Conservation (phyloP, 2,329 filamentous ascomycete genomes). For the Graphiopsis chlorocephala region DNA sequence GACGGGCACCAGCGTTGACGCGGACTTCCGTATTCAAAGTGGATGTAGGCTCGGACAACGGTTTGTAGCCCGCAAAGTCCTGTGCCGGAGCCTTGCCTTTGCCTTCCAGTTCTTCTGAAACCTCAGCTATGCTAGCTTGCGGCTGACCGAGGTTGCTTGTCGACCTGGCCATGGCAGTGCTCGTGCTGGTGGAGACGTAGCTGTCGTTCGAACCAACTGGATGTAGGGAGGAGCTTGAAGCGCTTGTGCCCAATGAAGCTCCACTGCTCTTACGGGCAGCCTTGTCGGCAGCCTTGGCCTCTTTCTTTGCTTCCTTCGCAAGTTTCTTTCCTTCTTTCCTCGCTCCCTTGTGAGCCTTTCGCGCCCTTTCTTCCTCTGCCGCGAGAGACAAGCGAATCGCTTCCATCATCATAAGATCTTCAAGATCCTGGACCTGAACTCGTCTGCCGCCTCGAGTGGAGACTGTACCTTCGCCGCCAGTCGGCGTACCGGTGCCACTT, state of each 20-base stretch:
- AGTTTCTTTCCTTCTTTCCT: slow-evolving; percentile 80
- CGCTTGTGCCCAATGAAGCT: slow-evolving; percentile 41
- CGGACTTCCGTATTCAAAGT: slow-evolving; percentile 37
- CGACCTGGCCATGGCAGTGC: slow-evolving; percentile 30
- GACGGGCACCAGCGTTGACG: slow-evolving; percentile 37
- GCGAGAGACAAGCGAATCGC: slow-evolving; percentile 88
- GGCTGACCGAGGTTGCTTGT: slow-evolving; percentile 53
- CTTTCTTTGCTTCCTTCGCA: slow-evolving; percentile 70
- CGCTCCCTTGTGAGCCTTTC: slow-evolving; percentile 75
- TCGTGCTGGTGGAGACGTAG: slow-evolving; percentile 28
- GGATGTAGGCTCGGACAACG: slow-evolving; percentile 42
- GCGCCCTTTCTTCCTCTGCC: slow-evolving; percentile 87
- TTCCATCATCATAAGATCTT: slow-evolving; percentile 99
- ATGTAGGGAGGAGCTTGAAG: slow-evolving; percentile 57
- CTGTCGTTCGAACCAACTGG: slow-evolving; percentile 34
- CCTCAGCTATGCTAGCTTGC: slow-evolving; percentile 35
- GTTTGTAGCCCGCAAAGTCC: slow-evolving; percentile 42
- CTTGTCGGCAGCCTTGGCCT: slow-evolving; percentile 65
- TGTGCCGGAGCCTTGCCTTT: slow-evolving; percentile 50
- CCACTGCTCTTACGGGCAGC: slow-evolving; percentile 46
- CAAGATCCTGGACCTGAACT: slow-evolving; percentile 76
- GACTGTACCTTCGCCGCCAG: slow-evolving; percentile 28
- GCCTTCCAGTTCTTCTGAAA: slow-evolving; percentile 29
- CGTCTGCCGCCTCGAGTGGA: slow-evolving; percentile 38
- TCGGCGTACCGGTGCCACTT: slow-evolving; percentile 45